phyloP scores from a whole-genome alignment of 371 early-diverging fungal genomes.

The Capniomyces stellatus region DNA sequence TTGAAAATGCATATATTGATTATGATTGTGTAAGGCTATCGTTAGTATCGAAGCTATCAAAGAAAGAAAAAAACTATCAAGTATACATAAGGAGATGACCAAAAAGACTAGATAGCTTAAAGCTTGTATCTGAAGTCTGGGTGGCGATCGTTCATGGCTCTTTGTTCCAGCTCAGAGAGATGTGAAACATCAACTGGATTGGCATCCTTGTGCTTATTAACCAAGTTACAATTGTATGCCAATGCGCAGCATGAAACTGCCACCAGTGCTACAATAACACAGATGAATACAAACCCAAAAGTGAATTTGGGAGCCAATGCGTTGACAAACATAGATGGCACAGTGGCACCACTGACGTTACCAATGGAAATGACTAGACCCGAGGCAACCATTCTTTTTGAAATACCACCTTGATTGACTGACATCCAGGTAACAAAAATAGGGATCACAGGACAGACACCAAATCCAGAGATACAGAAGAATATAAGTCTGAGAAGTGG shows the following conservation, averaged over 20 bases:
- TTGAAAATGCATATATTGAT: too few relatives aligned
- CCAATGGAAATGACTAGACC: slow-evolving; percentile 15
- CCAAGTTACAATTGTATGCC: slow-evolving; percentile 12
- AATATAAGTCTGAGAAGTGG: slow-evolving; percentile 5
- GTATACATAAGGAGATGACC: too few relatives aligned
- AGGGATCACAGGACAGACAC: slow-evolving; percentile 17
- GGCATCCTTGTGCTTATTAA: slow-evolving; percentile 9
- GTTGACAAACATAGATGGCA: slow-evolving; percentile 19
- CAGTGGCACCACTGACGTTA: slow-evolving; percentile 19
- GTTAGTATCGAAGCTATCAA: too few relatives aligned
- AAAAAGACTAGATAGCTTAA: too few relatives aligned
- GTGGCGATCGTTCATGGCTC: neutral
- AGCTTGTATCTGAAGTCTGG: slow-evolving; percentile 4
- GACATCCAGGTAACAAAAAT: slow-evolving; percentile 19
- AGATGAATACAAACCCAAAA: slow-evolving; percentile 10
- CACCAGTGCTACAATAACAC: slow-evolving; percentile 9
- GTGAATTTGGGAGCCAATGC: slow-evolving; percentile 15
- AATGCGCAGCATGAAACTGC: slow-evolving; percentile 13
- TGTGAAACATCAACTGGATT: slow-evolving; percentile 6
- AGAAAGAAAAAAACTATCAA: too few relatives aligned
- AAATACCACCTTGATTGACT: slow-evolving; percentile 14
- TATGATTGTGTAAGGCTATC: too few relatives aligned
- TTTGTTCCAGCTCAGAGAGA: neutral
- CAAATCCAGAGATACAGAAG: slow-evolving; percentile 18
- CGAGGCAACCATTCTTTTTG: slow-evolving; percentile 22